phyloP scores from a whole-genome alignment of 2,329 filamentous ascomycete species.

The Verticillium longisporum region DNA sequence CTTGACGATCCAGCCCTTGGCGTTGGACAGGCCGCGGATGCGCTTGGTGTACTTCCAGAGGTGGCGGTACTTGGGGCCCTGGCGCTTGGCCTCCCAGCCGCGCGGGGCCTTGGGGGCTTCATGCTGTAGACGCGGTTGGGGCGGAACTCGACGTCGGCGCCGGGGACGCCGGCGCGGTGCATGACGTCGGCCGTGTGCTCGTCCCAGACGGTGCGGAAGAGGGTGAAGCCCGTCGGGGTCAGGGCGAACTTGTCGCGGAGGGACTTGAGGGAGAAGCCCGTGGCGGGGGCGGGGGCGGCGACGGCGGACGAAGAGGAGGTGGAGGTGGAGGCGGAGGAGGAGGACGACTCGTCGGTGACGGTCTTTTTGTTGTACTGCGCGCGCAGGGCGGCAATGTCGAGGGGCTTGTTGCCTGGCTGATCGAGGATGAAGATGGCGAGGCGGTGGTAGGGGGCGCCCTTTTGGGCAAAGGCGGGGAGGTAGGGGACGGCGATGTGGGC shows the following conservation, averaged over 20 bases:
- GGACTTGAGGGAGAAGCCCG: conserved; percentile 68
- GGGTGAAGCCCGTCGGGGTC: conserved; percentile 69
- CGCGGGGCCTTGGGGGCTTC: conserved; percentile 53
- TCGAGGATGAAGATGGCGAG: conserved; percentile 77
- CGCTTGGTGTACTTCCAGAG: conserved; percentile 60
- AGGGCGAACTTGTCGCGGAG: conserved; percentile 66
- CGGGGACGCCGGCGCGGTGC: conserved; percentile 66
- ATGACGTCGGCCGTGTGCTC: conserved; percentile 83
- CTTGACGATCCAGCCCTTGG: conserved; percentile 32
- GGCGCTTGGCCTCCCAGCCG: conserved; percentile 61
- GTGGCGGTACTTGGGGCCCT: conserved; percentile 57
- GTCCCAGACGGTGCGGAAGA: conserved; percentile 91
- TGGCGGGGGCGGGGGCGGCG: conserved; percentile 22
- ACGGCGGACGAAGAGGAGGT: neutral
- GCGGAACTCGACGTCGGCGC: conserved; percentile 79
- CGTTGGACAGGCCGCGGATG: conserved; percentile 40
- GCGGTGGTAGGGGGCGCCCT: conserved; percentile 87
- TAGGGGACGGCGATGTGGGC: conserved; percentile 70
- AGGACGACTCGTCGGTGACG: too few species aligned
- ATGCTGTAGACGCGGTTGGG: conserved; percentile 66
- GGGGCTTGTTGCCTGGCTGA: conserved; percentile 55
- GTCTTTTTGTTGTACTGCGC: conserved; percentile 30
- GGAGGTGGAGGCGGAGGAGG: too few species aligned
- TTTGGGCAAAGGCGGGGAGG: conserved; percentile 80
- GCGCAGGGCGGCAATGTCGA: conserved; percentile 54